Conservation (phyloP, 331 rosid species). For the Malus hybrid region DNA sequence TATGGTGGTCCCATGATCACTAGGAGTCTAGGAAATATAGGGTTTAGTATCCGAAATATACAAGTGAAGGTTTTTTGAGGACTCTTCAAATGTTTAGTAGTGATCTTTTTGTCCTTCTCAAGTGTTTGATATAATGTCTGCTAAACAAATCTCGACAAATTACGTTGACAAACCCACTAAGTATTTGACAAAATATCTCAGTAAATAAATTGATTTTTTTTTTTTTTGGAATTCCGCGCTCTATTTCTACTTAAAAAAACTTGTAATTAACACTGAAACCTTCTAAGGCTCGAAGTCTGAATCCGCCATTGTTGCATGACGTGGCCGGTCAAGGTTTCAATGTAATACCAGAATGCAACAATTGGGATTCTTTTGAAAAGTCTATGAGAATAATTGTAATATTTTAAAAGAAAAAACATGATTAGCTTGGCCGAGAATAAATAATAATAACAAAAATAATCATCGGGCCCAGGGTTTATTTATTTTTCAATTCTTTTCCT, state of each 20-base stretch:
- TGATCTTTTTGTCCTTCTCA: fast-evolving
- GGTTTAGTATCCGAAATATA: too few species aligned
- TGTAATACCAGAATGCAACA: background rate
- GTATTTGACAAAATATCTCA: too few species aligned
- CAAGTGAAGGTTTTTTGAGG: too few species aligned
- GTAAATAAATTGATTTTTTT: too few species aligned
- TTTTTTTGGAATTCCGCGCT: too few species aligned
- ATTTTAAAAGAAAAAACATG: background rate
- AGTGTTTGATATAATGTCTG: too few species aligned
- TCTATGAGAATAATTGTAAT: background rate
- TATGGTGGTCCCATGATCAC: fast-evolving
- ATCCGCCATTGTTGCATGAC: too few species aligned
- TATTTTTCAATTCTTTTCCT: background rate
- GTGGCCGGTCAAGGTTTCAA: background rate
- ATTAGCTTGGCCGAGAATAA: background rate
- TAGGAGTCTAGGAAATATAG: too few species aligned
- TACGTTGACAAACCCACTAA: fast-evolving
- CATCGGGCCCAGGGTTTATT: background rate
- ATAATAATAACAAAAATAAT: background rate
- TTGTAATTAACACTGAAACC: too few species aligned
- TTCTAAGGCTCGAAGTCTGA: too few species aligned
- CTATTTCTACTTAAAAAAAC: too few species aligned
- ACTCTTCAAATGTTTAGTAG: too few species aligned
- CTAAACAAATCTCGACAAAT: fast-evolving
- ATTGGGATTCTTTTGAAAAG: background rate